phyloP scores from a whole-genome alignment of 176 grass and related monocot genomes.

The Aegilops tauschii region DNA sequence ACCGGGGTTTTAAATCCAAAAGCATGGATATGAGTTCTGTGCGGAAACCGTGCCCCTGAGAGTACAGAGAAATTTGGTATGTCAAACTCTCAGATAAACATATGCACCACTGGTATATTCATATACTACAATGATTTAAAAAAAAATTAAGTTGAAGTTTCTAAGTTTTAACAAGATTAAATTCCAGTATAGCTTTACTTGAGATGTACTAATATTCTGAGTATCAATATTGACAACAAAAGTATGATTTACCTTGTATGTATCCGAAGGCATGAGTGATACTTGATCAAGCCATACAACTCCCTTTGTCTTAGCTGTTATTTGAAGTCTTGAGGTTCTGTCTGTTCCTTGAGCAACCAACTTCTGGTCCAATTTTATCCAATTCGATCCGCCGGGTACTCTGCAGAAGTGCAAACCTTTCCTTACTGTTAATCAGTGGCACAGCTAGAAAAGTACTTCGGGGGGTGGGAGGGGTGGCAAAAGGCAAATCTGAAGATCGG shows the following conservation, averaged over 20 bases:
- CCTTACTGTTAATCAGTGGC: background rate
- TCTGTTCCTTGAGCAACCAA: constrained; percentile 40
- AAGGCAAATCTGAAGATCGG: too few relatives aligned
- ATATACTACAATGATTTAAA: background rate
- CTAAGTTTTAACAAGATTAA: background rate
- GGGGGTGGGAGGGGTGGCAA: too few relatives aligned
- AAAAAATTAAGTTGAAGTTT: background rate
- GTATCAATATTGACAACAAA: background rate
- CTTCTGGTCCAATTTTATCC: constrained; percentile 44
- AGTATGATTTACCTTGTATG: constrained; percentile 42
- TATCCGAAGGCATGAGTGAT: constrained; percentile 57
- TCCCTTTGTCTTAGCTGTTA: constrained; percentile 39
- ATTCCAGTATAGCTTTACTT: background rate
- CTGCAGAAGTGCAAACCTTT: constrained; percentile 14
- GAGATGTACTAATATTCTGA: background rate
- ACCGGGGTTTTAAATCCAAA: constrained; percentile 74
- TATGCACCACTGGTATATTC: background rate
- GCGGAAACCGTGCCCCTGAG: constrained; percentile 80
- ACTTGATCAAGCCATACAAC: constrained; percentile 67
- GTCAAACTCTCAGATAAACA: background rate
- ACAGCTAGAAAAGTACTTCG: background rate
- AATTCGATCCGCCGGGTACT: constrained; percentile 29
- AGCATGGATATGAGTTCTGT: constrained; percentile 89
- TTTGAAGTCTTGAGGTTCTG: constrained; percentile 47
- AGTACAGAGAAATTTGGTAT: background rate